phyloP scores from a whole-genome alignment of 805 yeast genomes.

The Candida orba region DNA sequence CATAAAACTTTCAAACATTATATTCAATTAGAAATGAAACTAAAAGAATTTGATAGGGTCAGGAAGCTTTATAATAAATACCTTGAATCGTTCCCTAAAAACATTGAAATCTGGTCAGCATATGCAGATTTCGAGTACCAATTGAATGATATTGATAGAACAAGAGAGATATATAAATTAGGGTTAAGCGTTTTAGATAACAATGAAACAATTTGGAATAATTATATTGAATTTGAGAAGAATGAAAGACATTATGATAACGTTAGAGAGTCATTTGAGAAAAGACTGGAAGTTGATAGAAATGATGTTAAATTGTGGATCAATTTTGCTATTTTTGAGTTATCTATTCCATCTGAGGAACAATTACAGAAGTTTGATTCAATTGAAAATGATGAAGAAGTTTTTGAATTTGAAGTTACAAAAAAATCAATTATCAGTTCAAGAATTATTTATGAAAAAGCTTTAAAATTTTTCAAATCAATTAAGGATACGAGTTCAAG shows the following conservation, averaged over 20 bases:
- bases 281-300: slow-evolving; percentile 28
- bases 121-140: slow-evolving; percentile 64
- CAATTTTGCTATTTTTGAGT: slow-evolving; percentile 63
- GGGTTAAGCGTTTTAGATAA: slow-evolving; percentile 30
- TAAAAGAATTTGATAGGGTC: slow-evolving; percentile 78
- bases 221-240: slow-evolving; percentile 50
- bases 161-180: slow-evolving; percentile 53
- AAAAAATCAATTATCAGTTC: slow-evolving; percentile 45
- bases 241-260: slow-evolving; percentile 50
- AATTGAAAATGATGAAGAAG: slow-evolving; percentile 17
- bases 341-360: slow-evolving; percentile 49
- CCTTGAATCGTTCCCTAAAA: slow-evolving; percentile 40
- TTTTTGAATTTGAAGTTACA: slow-evolving; percentile 41
- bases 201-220: slow-evolving; percentile 24
- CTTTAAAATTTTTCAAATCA: slow-evolving; percentile 37
- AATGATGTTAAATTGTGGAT: slow-evolving; percentile 46
- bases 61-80: slow-evolving; percentile 64
- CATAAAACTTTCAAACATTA: slow-evolving; percentile 53
- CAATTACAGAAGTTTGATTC: slow-evolving; percentile 42
- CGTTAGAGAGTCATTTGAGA: slow-evolving; percentile 46
- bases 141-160: slow-evolving; percentile 62
- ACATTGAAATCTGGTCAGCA: slow-evolving; percentile 45
- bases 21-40: slow-evolving; percentile 54
- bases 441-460: slow-evolving; percentile 51
- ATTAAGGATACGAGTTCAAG: slow-evolving; percentile 35